Base-by-base conservation (phyloP, 108 stramenopile species). In the Parmales sp. region DNA sequence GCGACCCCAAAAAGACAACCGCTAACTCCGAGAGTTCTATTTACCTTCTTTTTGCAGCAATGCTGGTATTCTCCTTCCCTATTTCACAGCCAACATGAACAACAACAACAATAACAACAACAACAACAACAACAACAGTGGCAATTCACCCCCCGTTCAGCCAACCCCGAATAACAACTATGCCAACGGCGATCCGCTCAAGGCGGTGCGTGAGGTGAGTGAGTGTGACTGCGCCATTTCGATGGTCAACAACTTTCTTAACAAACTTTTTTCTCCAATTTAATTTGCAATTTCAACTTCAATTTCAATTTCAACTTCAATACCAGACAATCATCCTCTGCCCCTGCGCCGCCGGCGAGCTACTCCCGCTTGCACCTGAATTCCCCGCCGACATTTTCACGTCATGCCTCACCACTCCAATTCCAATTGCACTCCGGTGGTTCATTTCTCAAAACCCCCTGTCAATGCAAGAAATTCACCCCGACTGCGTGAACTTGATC, bases 311-410 rank as follows among this genome's bases (percentile, higher is more conserved):
- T n/a, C n/a, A n/a, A n/a, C n/a, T n/a, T n/a, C n/a, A n/a, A n/a
- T n/a, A n/a, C n/a, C n/a, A 96, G 63, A 89, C 84, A n/a, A 95
- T 98, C 50, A 97, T 98, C 5, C 80, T 99, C 43, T 91, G 92
- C 67, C 85, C 97, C 13, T 95, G 95, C 26, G 81, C 82, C 13
- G 92, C 84, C 39, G 79, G 86, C 48, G 97, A 99, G 77, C 82
- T 74, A 70, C 86, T 99, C n/a, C 99, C 98, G 0, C 82, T 90
- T 72, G 79, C 89, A 51, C 94, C 95, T 1, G 89, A 86, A 5
- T 87, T 95, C 38, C 97, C 99, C 0, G 96, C 94, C 0, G 99
- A 99, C 71, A 75, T 98, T 20, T 99, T 99, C 79, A 98, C 99
- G 0, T 85, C 91, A 0, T 98, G 97, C 74, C 82, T 99, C 22